Base-by-base conservation (phyloP, 805 yeast species). In the Ogataea ganodermae region DNA sequence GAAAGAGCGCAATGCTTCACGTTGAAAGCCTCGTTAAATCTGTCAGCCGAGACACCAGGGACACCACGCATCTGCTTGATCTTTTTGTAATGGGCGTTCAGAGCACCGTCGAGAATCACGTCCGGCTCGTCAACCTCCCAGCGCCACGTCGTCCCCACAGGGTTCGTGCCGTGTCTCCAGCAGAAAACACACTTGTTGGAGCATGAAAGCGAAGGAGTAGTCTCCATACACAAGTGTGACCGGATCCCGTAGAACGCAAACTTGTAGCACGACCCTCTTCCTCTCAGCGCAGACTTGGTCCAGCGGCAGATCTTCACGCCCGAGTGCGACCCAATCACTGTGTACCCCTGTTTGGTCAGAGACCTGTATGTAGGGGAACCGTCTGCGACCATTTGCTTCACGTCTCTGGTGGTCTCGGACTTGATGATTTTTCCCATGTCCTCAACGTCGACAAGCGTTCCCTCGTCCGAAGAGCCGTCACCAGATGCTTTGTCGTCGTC, bases 91-190 rank as follows among this genome's bases (percentile, higher is more conserved):
- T 90, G 97, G 3, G 96, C 96, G 53, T 78, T 81, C 37, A 90
- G 68, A 0, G 97, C 97, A 23, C 96, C 96, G 38, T 86, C 80
- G 46, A 90, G 63, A 42, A 90, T 88, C 50, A 74, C 83, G 56
- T 88, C 91, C 0, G 97, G 97, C 17, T 85, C 83, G 66, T 90
- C 97, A 12, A 89, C 87, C 60, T 89, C 92, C 97, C 97, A 90
- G 60, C 97, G 74, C 97, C 97, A 90, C 50, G 85, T 84, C 23
- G 96, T 90, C 14, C 96, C 96, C 1, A 91, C 97, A 0, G 97
- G 97, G 61, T 90, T 91, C 2, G 97, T 90, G 41, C 97, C 97
- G 67, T 90, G 97, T 65, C 97, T 79, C 97, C 97, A 90, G 70
- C 97, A 90, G 62, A 90, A 90, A 4, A 91, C 97, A 76, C 97